phyloP scores from a whole-genome alignment of 1,284 basidiomycete genomes.

The Trichosporon ovoides region DNA sequence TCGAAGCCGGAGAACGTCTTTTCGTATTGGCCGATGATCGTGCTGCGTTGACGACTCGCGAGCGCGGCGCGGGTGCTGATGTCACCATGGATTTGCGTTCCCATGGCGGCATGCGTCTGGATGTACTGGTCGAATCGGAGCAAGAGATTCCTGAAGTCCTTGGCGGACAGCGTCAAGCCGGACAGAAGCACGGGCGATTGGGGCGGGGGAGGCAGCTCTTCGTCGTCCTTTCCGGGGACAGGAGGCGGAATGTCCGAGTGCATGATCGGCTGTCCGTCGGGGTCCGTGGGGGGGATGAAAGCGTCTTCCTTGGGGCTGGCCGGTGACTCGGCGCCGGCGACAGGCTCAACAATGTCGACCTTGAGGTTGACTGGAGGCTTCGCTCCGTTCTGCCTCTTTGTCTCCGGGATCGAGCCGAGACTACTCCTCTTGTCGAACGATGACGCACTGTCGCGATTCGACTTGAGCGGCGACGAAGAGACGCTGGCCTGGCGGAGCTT shows the following conservation, averaged over 20 bases:
- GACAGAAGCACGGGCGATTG: constrained; percentile 60
- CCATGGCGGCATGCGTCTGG: constrained; percentile 37
- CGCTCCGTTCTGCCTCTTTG: neutral
- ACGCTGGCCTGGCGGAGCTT: constrained; percentile 43
- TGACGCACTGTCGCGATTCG: constrained; percentile 4
- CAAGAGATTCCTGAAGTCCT: constrained; percentile 63
- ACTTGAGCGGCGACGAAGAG: neutral
- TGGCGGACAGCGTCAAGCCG: constrained; percentile 62
- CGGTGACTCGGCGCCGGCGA: constrained; percentile 24
- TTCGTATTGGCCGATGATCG: constrained; percentile 78
- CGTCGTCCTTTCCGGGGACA: constrained; percentile 6
- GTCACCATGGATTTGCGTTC: constrained; percentile 24
- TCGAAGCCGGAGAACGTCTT: constrained; percentile 79
- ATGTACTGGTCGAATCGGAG: constrained; percentile 51
- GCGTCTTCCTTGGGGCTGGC: constrained; percentile 37
- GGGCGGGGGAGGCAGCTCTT: constrained; percentile 28
- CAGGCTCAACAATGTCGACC: constrained; percentile 7
- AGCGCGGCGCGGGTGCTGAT: constrained; percentile 53
- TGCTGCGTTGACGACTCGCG: constrained; percentile 63
- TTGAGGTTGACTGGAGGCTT: constrained; percentile 4
- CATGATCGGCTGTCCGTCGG: constrained; percentile 32
- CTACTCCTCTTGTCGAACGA: constrained; percentile 31
- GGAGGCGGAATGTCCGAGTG: constrained; percentile 16
- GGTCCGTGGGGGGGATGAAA: constrained; percentile 42
- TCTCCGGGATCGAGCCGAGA: constrained; percentile 1